Conservation (phyloP, 164 flowering plant genomes). For the Buxus sempervirens region DNA sequence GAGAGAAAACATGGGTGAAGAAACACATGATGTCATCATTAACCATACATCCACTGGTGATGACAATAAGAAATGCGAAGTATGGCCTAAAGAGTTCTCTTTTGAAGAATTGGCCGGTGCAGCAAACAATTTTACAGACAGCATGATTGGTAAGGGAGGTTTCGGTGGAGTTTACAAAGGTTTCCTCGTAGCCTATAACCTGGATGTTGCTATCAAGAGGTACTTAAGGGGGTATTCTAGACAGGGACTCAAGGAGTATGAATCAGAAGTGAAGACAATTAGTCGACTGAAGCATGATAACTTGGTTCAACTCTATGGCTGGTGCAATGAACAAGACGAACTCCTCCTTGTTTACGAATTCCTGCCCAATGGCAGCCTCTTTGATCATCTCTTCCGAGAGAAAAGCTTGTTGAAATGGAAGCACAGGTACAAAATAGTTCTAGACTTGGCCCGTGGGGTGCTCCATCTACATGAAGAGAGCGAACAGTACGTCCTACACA, state of each 20-base stretch:
- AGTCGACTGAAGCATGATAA: not conserved
- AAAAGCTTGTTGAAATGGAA: not conserved
- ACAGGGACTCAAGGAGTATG: not conserved
- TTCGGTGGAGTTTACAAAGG: not conserved
- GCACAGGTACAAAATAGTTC: not conserved
- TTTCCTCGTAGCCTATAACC: not conserved
- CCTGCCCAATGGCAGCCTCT: not conserved
- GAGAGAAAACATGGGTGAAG: no score
- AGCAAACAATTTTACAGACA: not conserved
- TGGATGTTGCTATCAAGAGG: not conserved
- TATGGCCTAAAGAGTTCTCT: not conserved
- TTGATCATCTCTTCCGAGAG: not conserved
- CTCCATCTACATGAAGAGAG: not conserved
- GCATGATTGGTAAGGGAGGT: not conserved
- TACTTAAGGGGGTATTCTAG: not conserved
- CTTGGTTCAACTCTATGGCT: no score
- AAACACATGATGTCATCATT: no score
- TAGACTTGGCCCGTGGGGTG: not conserved
- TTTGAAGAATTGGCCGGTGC: not conserved
- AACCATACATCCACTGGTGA: no score
- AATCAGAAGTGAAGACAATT: not conserved
- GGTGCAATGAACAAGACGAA: not conserved
- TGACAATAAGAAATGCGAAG: no score
- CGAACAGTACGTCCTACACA: not conserved
- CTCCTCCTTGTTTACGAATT: not conserved